phyloP scores from a whole-genome alignment of 1,284 basidiomycete genomes.

The Rhodofomes roseus region DNA sequence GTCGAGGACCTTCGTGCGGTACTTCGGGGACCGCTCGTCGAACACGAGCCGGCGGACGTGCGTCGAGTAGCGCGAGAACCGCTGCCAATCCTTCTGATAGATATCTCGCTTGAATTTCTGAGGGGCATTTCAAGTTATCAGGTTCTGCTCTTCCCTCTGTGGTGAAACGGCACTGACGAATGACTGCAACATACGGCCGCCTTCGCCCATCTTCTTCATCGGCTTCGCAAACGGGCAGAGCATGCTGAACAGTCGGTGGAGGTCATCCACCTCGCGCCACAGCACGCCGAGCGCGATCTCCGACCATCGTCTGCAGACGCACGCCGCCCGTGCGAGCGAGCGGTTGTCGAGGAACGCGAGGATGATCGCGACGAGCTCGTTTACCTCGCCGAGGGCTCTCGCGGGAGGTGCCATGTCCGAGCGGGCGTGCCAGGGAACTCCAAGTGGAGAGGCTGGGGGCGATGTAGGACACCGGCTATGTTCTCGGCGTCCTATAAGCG shows the following conservation, averaged over 20 bases:
- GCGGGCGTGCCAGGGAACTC: background rate
- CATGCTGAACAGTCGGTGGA: conserved; percentile 42
- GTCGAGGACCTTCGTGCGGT: conserved; percentile 15
- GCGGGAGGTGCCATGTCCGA: background rate
- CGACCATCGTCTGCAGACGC: conserved; percentile 26
- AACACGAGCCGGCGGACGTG: conserved; percentile 41
- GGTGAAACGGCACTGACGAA: conserved; percentile 3
- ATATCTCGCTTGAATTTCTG: conserved; percentile 42
- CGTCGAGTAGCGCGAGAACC: conserved; percentile 49
- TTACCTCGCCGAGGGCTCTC: conserved; percentile 10
- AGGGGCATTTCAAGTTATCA: background rate
- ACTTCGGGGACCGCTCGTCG: conserved; percentile 14
- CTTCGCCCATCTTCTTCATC: conserved; percentile 8
- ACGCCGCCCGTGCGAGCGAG: conserved; percentile 20
- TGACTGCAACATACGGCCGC: background rate
- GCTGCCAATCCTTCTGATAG: conserved; percentile 48
- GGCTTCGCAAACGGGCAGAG: conserved; percentile 36
- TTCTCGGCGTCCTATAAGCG: background rate
- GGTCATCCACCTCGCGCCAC: conserved; percentile 29
- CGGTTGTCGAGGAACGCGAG: conserved; percentile 24
- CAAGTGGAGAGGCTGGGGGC: background rate
- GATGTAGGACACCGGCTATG: background rate
- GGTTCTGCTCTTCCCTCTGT: background rate
- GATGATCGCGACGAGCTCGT: conserved; percentile 25
- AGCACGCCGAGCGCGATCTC: conserved; percentile 25